phyloP scores from a whole-genome alignment of 2,329 filamentous ascomycete genomes.

The Aspergillus eucalypticola region DNA sequence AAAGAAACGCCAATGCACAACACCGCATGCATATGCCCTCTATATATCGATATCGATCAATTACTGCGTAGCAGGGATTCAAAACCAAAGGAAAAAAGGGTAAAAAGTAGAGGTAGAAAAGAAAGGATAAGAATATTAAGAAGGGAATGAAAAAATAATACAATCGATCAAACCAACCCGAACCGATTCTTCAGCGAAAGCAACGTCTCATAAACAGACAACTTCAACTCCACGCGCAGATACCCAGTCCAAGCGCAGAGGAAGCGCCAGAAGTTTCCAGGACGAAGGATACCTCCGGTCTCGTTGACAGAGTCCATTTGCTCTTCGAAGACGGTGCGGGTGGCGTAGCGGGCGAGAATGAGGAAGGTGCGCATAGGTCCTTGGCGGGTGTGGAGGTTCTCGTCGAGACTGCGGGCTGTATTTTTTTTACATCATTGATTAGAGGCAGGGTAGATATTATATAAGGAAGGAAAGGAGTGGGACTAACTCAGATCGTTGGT shows the following conservation, averaged over 20 bases:
- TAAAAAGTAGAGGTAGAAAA: not conserved
- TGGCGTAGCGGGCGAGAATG: conserved; percentile 65
- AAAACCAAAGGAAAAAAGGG: not conserved
- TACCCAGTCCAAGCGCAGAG: conserved; percentile 56
- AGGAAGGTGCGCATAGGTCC: conserved; percentile 64
- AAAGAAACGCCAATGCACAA: not conserved
- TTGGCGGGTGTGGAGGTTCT: conserved; percentile 64
- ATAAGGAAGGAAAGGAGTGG: not conserved
- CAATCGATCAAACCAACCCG: conserved; percentile 36
- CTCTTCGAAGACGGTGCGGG: conserved; percentile 63
- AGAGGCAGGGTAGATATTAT: not conserved
- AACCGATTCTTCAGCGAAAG: conserved; percentile 53
- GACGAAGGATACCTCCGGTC: conserved; percentile 53
- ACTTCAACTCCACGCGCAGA: conserved; percentile 58
- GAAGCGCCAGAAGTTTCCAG: conserved; percentile 53
- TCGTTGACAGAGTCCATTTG: conserved; percentile 54
- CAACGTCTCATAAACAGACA: conserved; percentile 60
- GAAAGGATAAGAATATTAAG: not conserved
- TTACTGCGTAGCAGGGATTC: not conserved
- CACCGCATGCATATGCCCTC: not conserved
- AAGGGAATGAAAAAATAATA: not conserved
- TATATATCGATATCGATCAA: not conserved
- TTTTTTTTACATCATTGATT: conserved; percentile 4
- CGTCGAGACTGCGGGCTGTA: conserved; percentile 78
- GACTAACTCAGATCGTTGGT: conserved; percentile 84